phyloP scores from a whole-genome alignment of 768 basidiomycete genomes.

The Leccinellum luteum region DNA sequence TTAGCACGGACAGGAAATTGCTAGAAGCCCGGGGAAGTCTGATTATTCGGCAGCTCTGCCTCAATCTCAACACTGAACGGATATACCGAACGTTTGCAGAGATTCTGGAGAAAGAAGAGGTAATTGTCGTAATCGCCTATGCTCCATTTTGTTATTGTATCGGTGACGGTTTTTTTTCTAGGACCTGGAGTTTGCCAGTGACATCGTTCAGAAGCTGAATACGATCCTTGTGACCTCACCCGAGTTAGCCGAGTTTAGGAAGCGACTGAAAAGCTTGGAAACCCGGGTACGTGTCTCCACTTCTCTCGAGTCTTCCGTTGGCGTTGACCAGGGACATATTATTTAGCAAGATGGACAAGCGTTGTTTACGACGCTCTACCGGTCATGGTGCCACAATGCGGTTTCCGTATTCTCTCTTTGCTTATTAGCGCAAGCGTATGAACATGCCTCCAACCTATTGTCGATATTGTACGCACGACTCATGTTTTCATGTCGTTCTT shows the following conservation, averaged over 20 bases:
- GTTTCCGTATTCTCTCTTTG: conserved; percentile 96
- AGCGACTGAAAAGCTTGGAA: conserved; percentile 88
- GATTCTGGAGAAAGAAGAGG: conserved; percentile 97
- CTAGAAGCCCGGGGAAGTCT: conserved; percentile 91
- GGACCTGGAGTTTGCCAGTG: conserved; percentile 97
- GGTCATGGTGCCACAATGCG: conserved; percentile 98
- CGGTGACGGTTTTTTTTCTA: conserved; percentile 27
- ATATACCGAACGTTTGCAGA: conserved; percentile 97
- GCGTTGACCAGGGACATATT: neutral
- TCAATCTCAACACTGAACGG: conserved; percentile 91
- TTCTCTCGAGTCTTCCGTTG: neutral
- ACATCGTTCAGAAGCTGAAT: conserved; percentile 96
- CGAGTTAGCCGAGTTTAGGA: conserved; percentile 92
- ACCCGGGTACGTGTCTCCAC: conserved; percentile 61
- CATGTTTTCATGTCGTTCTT: neutral
- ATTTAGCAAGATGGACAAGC: conserved; percentile 91
- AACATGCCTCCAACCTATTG: conserved; percentile 94
- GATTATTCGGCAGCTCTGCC: conserved; percentile 92
- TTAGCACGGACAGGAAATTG: conserved; percentile 89
- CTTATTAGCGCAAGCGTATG: conserved; percentile 95
- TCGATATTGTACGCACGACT: conserved; percentile 77
- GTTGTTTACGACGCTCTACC: conserved; percentile 88
- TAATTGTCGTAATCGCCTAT: conserved; percentile 34
- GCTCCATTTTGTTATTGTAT: neutral
- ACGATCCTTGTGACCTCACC: conserved; percentile 96